These are phyloP conservation scores for Tylopilus vinaceipallidus DNA, from an alignment of 768 basidiomycete genomes.

Conservation along the genomic window DNA sequence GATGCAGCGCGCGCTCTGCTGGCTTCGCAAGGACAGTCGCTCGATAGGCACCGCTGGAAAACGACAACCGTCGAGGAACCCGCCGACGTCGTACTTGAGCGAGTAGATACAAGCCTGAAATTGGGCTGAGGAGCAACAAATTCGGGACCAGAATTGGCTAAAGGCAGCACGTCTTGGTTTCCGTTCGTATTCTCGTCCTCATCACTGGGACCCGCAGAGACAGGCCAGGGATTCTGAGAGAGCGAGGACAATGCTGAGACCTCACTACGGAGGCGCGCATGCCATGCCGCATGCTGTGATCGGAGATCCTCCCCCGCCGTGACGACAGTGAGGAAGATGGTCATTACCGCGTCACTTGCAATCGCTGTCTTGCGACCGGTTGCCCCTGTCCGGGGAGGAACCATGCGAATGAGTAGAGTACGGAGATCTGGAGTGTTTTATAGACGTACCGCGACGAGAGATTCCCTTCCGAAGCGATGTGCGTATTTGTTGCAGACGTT, in stretches of 20 bases:
- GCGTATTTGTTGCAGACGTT: constrained; percentile 6
- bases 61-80: constrained; percentile 7
- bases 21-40: constrained; percentile 15
- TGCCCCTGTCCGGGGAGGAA: neutral
- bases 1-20: neutral
- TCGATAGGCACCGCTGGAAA: constrained; percentile 8
- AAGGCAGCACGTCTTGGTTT: neutral
- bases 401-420: neutral
- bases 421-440: too few species aligned
- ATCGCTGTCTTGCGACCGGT: constrained; percentile 2
- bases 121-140: neutral
- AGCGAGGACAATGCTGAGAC: neutral
- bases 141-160: neutral
- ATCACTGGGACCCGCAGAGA: neutral
- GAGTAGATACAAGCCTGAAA: neutral
- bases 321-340: constrained; percentile 2
- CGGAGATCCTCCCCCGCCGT: constrained; percentile 16
- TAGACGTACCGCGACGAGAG: neutral
- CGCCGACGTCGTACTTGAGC: neutral
- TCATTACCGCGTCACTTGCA: constrained; percentile 9
- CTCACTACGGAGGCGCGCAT: constrained; percentile 9
- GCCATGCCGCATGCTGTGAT: constrained; percentile 12
- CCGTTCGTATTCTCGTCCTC: neutral
- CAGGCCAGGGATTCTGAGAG: neutral
- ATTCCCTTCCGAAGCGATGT: constrained; percentile 2